These are phyloP conservation scores for Cyclostephanos tholiformis DNA, from an alignment of 108 stramenopile genomes.

Conservation along the genomic window DNA sequence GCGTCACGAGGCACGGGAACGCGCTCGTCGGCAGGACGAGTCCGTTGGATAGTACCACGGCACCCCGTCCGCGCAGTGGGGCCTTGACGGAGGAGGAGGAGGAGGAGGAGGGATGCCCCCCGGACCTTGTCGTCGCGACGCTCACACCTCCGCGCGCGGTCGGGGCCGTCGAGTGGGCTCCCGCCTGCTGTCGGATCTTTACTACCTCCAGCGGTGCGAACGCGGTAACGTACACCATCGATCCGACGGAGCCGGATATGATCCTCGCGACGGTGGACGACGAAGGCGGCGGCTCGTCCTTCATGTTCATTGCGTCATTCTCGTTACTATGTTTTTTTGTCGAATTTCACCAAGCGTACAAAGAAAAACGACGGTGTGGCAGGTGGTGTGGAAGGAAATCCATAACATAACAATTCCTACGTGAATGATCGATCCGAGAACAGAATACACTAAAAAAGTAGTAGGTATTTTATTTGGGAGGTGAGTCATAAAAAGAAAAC, in stretches of 20 bases:
- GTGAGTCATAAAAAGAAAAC: too few species aligned
- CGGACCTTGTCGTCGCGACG: too few species aligned
- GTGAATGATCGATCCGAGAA: too few species aligned
- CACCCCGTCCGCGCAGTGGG: slow-evolving; percentile 61
- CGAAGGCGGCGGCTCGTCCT: background rate
- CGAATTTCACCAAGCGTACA: too few species aligned
- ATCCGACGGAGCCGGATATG: slow-evolving; percentile 59
- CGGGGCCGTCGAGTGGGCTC: background rate
- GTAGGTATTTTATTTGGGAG: too few species aligned
- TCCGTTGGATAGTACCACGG: slow-evolving; percentile 69
- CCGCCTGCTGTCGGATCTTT: slow-evolving; percentile 74
- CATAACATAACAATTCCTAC: too few species aligned
- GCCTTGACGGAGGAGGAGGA: slow-evolving; percentile 6
- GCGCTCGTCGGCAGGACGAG: slow-evolving; percentile 55
- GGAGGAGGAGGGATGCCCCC: background rate
- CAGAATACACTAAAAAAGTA: too few species aligned
- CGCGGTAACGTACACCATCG: slow-evolving; percentile 59
- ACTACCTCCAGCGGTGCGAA: slow-evolving; percentile 80
- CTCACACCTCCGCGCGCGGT: too few species aligned
- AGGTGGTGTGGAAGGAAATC: too few species aligned
- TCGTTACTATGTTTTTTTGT: background rate
- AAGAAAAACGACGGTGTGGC: too few species aligned
- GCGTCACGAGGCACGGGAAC: slow-evolving; percentile 49
- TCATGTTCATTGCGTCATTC: background rate
- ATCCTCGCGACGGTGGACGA: background rate